Conservation (phyloP, 2,329 filamentous ascomycete genomes). For the Cladosporium sp. region DNA sequence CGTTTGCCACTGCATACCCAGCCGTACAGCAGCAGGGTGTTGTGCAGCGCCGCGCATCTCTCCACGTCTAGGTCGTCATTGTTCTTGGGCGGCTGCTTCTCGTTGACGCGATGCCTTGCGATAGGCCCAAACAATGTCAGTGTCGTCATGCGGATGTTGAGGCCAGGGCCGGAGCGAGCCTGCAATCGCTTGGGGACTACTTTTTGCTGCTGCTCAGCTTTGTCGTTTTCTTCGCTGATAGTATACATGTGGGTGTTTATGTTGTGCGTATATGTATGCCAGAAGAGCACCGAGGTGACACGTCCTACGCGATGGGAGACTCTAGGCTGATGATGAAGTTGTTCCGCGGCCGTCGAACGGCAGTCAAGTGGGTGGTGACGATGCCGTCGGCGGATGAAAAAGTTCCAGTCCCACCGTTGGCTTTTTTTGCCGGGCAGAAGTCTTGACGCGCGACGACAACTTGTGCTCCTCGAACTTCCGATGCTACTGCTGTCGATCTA, state of each 20-base stretch:
- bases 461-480: not conserved
- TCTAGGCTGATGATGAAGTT: too few species aligned
- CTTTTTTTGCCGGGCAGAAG: not conserved
- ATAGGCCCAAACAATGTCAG: conserved; percentile 27
- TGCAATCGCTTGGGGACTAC: conserved; percentile 11
- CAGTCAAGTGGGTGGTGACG: too few species aligned
- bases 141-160: conserved; percentile 15
- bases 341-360: too few species aligned
- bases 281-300: not conserved
- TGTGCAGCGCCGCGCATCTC: conserved; percentile 31
- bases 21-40: conserved; percentile 31
- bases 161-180: conserved; percentile 10
- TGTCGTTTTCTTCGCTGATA: conserved; percentile 6
- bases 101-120: conserved; percentile 28
- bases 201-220: conserved; percentile 1
- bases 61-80: conserved; percentile 27
- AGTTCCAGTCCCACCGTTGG: too few species aligned
- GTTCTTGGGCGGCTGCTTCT: conserved; percentile 19
- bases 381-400: too few species aligned
- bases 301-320: too few species aligned
- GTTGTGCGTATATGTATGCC: not conserved
- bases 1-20: conserved; percentile 31
- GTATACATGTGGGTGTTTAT: conserved; percentile 12
- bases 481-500: too few species aligned
- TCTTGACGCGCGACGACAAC: not conserved